Conservation (phyloP, 495 filamentous ascomycete species). For the Tuber melanosporum region DNA sequence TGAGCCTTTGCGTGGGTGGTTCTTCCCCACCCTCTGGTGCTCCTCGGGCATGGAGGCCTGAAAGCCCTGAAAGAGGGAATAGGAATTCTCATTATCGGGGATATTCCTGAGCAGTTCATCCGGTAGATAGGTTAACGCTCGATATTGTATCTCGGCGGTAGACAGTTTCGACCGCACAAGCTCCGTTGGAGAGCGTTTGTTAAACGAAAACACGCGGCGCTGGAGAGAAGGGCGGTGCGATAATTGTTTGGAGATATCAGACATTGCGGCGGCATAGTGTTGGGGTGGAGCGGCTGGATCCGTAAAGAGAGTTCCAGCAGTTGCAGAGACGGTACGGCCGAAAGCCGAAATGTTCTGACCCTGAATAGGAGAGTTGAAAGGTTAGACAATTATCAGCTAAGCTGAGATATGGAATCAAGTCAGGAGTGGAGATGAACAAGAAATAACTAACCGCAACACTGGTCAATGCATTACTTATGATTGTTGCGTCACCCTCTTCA, state of each 20-base stretch:
- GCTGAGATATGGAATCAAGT: constrained; percentile 28
- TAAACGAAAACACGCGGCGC: constrained; percentile 79
- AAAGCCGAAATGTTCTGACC: constrained; percentile 86
- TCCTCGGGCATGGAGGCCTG: constrained; percentile 80
- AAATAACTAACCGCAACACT: constrained; percentile 33
- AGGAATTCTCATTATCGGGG: constrained; percentile 74
- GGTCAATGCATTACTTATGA: constrained; percentile 32
- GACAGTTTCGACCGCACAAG: constrained; percentile 88
- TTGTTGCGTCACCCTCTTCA: constrained; percentile 26
- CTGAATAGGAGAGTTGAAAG: constrained; percentile 48
- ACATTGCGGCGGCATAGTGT: constrained; percentile 80
- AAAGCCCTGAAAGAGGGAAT: constrained; percentile 95
- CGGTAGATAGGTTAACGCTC: constrained; percentile 78
- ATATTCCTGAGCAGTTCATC: constrained; percentile 85
- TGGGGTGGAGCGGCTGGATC: constrained; percentile 54
- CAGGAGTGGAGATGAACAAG: constrained; percentile 22
- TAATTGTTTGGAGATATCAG: constrained; percentile 80
- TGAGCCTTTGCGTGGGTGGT: constrained; percentile 60
- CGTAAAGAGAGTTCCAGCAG: constrained; percentile 70
- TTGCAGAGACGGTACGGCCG: constrained; percentile 87
- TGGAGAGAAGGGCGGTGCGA: constrained; percentile 68
- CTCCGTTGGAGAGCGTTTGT: constrained; percentile 82
- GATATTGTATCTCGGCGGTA: constrained; percentile 86
- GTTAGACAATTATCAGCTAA: constrained; percentile 26
- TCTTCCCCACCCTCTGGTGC: constrained; percentile 53